Conservation (phyloP, 1,284 basidiomycete species). For the Pascua guehoae region DNA sequence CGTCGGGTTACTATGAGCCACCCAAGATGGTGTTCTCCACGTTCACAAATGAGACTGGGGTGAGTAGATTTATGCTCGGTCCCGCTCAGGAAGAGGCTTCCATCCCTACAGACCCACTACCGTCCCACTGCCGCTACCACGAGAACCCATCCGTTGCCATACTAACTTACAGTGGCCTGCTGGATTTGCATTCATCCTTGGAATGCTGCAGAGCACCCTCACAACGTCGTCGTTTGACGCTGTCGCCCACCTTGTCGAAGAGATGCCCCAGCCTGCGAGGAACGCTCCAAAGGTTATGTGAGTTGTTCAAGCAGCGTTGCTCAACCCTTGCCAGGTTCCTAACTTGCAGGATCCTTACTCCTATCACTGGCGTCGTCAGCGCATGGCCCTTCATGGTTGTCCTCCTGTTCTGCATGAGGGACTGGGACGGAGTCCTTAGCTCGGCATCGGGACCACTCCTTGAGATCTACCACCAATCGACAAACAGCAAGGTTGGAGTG, state of each 20-base stretch:
- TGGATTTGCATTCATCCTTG: slow-evolving; percentile 42
- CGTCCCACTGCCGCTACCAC: no score
- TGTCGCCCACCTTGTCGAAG: slow-evolving; percentile 42
- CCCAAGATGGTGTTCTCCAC: slow-evolving; percentile 43
- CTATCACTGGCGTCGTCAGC: slow-evolving; percentile 24
- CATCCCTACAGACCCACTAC: no score
- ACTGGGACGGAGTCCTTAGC: slow-evolving; percentile 1
- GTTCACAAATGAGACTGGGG: slow-evolving; percentile 31
- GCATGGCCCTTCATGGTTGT: slow-evolving; percentile 36
- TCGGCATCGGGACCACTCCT: slow-evolving; percentile 2
- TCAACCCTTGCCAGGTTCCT: background rate
- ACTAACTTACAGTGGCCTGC: slow-evolving; percentile 10
- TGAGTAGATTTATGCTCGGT: background rate
- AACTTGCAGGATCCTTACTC: slow-evolving; percentile 49
- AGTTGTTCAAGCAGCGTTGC: background rate
- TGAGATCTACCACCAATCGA: slow-evolving; percentile 22
- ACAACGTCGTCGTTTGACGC: slow-evolving; percentile 20
- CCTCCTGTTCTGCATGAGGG: slow-evolving; percentile 20
- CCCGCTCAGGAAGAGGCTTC: no score
- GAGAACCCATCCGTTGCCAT: background rate
- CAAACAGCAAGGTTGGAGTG: slow-evolving; percentile 20
- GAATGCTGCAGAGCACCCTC: slow-evolving; percentile 35
- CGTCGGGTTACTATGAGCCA: slow-evolving; percentile 29
- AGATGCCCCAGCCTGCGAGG: slow-evolving; percentile 31
- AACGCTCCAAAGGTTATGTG: slow-evolving; percentile 38